Base-by-base conservation (phyloP, 2,329 filamentous ascomycete genomes). In the Paraphaeosphaeria sporulosa region DNA sequence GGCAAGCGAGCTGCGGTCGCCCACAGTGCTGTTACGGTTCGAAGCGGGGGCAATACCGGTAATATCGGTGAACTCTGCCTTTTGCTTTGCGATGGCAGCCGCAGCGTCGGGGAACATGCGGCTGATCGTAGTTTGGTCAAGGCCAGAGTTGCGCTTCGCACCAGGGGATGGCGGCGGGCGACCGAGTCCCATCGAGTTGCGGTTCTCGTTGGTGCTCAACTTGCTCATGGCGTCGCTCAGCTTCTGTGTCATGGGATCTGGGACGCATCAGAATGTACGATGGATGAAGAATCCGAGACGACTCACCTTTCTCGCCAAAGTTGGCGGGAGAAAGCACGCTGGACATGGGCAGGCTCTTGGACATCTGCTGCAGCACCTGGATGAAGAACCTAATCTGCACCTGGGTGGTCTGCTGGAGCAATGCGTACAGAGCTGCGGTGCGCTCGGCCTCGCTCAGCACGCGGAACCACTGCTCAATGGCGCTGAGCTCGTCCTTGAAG, bases 371-470 rank as follows among this genome's bases (percentile, higher is more conserved):
- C 70, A 99, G 84, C 49, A 99, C 93, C 80, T 98, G 94, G 69
- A 98, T 98, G 81, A 99, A 99, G 85, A 99, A 99, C 57, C 95
- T 90, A 75, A 98, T 97, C 82, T 99, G 95, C 63, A 99, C 94
- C 81, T 98, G 95, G 4, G 95, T 99, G 6, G 95, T 98, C 84
- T 99, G 95, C 83, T 99, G 95, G 61, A 99, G 85, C 70, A 99
- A 84, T 63, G 95, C 94, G 78, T 99, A 99, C 60, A 98, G 82
- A 51, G 95, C 95, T 63, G 95, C 95, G 21, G 95, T 99, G 64
- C 95, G 87, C 81, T 99, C 95, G 30, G 95, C 94, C 81, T 98
- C 95, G 75, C 94, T 98, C 66, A 99, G 84, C 56, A 99, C 95
- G 64, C 94, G 90, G 80, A 99, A 99, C 95, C 95, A 99, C 83